Evolutionary conservation across 495 filamentous ascomycete genomes (phyloP).

Genomic region (Entonaema liquescens): DNA sequence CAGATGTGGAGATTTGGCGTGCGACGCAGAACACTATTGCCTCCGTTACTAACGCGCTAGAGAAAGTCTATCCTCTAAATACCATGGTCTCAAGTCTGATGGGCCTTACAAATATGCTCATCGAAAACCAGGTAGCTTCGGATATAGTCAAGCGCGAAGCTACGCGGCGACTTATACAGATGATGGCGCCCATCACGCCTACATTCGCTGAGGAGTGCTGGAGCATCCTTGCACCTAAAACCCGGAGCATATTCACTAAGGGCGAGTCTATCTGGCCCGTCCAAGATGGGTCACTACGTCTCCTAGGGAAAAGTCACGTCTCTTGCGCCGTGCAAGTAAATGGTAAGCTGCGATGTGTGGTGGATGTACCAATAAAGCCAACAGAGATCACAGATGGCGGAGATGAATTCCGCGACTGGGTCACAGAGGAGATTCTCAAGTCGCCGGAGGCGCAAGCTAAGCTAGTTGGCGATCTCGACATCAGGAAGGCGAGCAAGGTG

Average conservation of each 20-base stretch:
- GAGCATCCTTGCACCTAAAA: slow-evolving; percentile 60
- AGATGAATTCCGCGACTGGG: slow-evolving; percentile 59
- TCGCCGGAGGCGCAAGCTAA: slow-evolving; percentile 58
- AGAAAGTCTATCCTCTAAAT: slow-evolving; percentile 77
- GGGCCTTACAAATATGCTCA: slow-evolving; percentile 74
- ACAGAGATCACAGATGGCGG: slow-evolving; percentile 36
- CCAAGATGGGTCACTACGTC: slow-evolving; percentile 56
- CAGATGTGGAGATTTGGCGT: slow-evolving; percentile 67
- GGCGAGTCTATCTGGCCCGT: slow-evolving; percentile 50
- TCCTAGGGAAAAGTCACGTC: slow-evolving; percentile 50
- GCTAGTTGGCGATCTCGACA: slow-evolving; percentile 51
- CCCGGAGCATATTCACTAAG: slow-evolving; percentile 57
- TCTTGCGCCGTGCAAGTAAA: slow-evolving; percentile 77
- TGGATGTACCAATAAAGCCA: slow-evolving; percentile 62
- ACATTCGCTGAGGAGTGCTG: slow-evolving; percentile 83
- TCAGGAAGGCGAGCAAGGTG: slow-evolving; percentile 56
- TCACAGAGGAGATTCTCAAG: slow-evolving; percentile 60
- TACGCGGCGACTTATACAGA: slow-evolving; percentile 63
- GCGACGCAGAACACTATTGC: slow-evolving; percentile 70
- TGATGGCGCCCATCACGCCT: slow-evolving; percentile 80
- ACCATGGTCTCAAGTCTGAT: slow-evolving; percentile 84
- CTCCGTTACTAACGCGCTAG: slow-evolving; percentile 73
- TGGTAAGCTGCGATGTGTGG: slow-evolving; percentile 72
- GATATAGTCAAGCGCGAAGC: slow-evolving; percentile 46
- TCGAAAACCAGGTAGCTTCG: slow-evolving; percentile 39